phyloP scores from a whole-genome alignment of 148 eudicot species.

The Heliosperma pusillum region DNA sequence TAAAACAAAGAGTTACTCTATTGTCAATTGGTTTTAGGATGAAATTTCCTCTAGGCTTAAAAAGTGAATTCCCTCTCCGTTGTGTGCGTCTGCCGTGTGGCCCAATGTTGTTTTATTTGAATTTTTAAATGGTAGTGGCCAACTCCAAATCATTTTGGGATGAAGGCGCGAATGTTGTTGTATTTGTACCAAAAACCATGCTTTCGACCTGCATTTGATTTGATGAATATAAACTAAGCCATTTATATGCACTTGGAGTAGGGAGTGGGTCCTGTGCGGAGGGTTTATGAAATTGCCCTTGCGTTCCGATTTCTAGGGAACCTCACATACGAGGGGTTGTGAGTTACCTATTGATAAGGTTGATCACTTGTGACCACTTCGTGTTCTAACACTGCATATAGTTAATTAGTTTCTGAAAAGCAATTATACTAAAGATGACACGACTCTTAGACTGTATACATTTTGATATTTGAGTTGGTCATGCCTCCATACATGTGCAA shows the following conservation, averaged over 20 bases:
- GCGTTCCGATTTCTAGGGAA: neutral
- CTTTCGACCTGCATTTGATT: neutral
- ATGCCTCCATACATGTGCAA: neutral
- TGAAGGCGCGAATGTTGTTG: no score
- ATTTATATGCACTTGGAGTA: neutral
- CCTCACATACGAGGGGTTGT: neutral
- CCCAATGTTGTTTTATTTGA: no score
- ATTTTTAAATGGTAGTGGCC: no score
- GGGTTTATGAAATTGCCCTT: neutral
- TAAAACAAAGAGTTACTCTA: no score
- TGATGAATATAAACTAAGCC: neutral
- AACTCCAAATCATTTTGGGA: no score
- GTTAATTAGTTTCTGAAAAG: neutral
- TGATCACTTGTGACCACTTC: neutral
- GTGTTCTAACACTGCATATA: neutral
- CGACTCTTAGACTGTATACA: neutral
- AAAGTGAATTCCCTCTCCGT: no score
- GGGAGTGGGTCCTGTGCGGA: neutral
- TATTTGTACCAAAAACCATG: neutral
- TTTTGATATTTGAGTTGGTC: neutral
- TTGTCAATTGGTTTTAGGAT: neutral
- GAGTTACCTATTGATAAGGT: neutral
- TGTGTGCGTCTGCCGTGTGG: no score
- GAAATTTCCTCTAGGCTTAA: neutral
- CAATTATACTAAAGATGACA: neutral